Conservation (phyloP, 2,329 filamentous ascomycete species). For the Plectosphaerella sp. region DNA sequence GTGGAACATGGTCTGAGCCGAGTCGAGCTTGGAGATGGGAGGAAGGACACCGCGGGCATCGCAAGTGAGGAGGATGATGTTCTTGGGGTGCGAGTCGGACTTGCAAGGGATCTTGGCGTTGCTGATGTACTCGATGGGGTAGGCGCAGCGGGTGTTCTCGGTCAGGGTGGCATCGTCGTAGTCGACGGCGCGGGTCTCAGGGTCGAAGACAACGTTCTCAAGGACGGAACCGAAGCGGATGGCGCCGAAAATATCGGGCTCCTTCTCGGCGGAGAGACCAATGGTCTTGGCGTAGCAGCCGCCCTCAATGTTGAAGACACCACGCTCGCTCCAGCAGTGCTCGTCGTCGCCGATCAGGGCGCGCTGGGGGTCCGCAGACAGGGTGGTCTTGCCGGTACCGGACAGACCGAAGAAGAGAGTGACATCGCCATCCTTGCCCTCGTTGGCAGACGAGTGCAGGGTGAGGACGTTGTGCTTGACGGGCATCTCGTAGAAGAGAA, state of each 20-base stretch:
- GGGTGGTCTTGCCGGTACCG: conserved; percentile 96
- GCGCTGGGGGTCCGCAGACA: conserved; percentile 95
- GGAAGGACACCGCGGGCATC: conserved; percentile 96
- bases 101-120: conserved; percentile 99
- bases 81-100: conserved; percentile 80
- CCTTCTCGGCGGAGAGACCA: conserved; percentile 95
- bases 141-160: conserved; percentile 97
- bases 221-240: conserved; percentile 96
- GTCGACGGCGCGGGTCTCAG: conserved; percentile 81
- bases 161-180: conserved; percentile 94
- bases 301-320: conserved; percentile 99
- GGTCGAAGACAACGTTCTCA: conserved; percentile 98
- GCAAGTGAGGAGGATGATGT: conserved; percentile 96
- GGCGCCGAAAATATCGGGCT: conserved; percentile 94
- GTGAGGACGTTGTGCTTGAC: conserved; percentile 99
- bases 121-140: conserved; percentile 97
- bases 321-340: conserved; percentile 97
- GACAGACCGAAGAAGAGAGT: conserved; percentile 99
- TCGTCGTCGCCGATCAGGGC: conserved; percentile 96
- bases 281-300: conserved; percentile 99
- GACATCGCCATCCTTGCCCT: conserved; percentile 90
- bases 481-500: conserved; percentile 99
- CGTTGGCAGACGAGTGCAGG: conserved; percentile 96
- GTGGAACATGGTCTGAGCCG: conserved; percentile 99
- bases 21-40: conserved; percentile 94